These are phyloP conservation scores for Geranium brycei DNA, from an alignment of 345 rosid species.

Conservation along the genomic window DNA sequence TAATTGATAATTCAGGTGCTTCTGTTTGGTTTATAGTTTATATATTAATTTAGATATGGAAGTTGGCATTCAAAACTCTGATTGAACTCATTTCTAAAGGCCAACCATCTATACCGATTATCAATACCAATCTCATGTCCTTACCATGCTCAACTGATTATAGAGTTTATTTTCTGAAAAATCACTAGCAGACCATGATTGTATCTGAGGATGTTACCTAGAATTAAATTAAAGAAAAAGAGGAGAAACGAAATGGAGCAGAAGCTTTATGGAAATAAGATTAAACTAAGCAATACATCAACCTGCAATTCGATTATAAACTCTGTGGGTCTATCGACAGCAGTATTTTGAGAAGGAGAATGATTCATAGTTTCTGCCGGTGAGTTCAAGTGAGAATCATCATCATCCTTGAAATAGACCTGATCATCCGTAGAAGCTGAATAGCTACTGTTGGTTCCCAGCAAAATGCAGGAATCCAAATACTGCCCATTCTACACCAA, in stretches of 20 bases:
- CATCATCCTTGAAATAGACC: conserved; percentile 46
- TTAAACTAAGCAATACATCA: conserved; percentile 11
- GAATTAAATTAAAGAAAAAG: background rate
- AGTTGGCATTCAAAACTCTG: too few species aligned
- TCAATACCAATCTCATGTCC: too few species aligned
- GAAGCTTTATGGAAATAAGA: background rate
- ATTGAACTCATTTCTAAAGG: too few species aligned
- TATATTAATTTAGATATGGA: too few species aligned
- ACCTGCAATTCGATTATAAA: conserved; percentile 74
- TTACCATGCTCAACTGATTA: too few species aligned
- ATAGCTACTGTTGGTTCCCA: conserved; percentile 77
- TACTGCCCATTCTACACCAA: conserved; percentile 58
- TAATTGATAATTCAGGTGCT: too few species aligned
- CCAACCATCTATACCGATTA: too few species aligned
- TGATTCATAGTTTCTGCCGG: conserved; percentile 25
- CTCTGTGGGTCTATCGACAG: conserved; percentile 42
- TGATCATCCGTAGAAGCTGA: conserved; percentile 52
- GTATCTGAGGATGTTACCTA: too few species aligned
- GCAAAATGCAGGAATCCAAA: conserved; percentile 77
- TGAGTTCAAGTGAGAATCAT: conserved; percentile 18
- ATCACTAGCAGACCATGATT: too few species aligned
- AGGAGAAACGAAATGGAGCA: background rate
- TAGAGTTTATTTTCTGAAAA: too few species aligned
- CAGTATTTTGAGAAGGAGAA: conserved; percentile 26
- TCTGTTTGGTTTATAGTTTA: too few species aligned